Evolutionary conservation across 306 rosid species (phyloP), one percentile per base, ranked within the genome.

Genomic region (Quercus ilex): DNA sequence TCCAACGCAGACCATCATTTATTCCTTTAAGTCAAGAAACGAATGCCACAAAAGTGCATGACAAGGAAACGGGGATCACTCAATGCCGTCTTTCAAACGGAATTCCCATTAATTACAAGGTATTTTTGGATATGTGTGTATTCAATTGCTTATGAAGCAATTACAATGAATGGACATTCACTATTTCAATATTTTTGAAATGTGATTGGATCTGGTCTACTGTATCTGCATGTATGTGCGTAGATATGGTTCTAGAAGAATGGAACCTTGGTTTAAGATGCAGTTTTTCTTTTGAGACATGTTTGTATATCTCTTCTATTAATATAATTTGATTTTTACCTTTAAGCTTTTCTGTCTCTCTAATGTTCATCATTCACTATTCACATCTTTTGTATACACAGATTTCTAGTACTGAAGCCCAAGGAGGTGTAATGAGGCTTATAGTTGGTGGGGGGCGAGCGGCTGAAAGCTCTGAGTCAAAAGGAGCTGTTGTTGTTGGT

Each of bases 401-500:
- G 99, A 91, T 95, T 80, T 95, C 99, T 84, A 87, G 87, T 69
- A 87, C 92, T 85, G 99, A 95, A 89, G 86, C 93, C 26, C 90
- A 88, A 83, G 93, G 97, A 21, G 99, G 99, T 23, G 99, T 95
- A 82, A 95, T 95, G 99, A 89, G 99, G 82, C 90, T 95, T 77
- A 90, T 95, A 83, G 99, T 95, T 80, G 97, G 98, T 68, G 99
- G 99, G 11, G 99, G 99, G 74, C 97, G 99, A 59, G 98, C 98
- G 71, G 87, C 92, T 83, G 99, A 95, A 90, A 83, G 88, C 84
- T 81, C 92, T 2, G 88, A 88, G 6, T 83, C 96, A 76, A 88
- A 89, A 88, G 98, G 99, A 79, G 91, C 99, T 69, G 99, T 95
- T 80, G 97, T 95, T 87, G 97, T 95, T 59, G 99, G 99, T 75